Conservation (phyloP, 148 eudicot genomes). For the Camellia lanceoleosa region DNA sequence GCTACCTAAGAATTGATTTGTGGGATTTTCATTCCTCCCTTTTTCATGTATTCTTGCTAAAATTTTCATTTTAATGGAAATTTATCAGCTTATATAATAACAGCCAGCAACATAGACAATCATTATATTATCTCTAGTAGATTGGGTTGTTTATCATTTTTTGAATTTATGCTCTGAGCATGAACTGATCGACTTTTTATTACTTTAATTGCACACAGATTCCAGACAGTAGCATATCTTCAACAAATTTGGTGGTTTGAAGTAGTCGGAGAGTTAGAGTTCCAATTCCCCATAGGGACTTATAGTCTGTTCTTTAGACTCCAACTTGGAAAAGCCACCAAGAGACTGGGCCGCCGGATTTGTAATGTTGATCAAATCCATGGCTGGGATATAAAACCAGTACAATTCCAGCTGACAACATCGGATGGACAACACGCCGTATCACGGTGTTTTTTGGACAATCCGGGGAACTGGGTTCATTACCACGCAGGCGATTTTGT, state of each 20-base stretch:
- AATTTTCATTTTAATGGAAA: background rate
- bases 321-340: slow-evolving; percentile 55
- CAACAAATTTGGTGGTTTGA: slow-evolving; percentile 95
- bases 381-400: slow-evolving; percentile 77
- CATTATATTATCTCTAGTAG: background rate
- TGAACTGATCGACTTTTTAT: background rate
- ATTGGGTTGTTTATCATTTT: background rate
- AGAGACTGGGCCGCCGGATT: slow-evolving; percentile 50
- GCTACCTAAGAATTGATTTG: background rate
- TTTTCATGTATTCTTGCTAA: background rate
- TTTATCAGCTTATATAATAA: background rate
- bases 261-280: slow-evolving; percentile 72
- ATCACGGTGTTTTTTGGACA: slow-evolving; percentile 46
- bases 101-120: background rate
- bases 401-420: slow-evolving; percentile 56
- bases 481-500: slow-evolving; percentile 75
- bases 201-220: slow-evolving; percentile 32
- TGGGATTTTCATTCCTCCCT: background rate
- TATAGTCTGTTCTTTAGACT: slow-evolving; percentile 72
- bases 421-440: slow-evolving; percentile 61
- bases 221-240: slow-evolving; percentile 72
- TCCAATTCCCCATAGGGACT: slow-evolving; percentile 66
- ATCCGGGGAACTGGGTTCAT: slow-evolving; percentile 55
- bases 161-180: background rate
- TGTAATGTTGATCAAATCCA: slow-evolving; percentile 58